Evolutionary conservation across 2,329 filamentous ascomycete genomes (phyloP), one percentile per base, ranked within the genome.

Genomic region (Xylaria hypoxylon): DNA sequence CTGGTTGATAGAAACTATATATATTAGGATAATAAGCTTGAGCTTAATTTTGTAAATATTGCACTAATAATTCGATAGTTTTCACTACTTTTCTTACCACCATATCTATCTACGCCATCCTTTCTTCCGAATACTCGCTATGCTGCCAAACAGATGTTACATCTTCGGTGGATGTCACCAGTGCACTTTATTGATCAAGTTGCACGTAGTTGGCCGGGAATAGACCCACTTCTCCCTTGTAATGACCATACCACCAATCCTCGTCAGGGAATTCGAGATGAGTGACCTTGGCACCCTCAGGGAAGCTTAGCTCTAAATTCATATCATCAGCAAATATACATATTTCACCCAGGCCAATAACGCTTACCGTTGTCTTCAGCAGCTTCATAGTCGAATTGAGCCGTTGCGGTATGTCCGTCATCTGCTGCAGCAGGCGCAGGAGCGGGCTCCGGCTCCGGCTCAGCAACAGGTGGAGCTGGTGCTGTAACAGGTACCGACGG

Each of bases 191-290:
- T 65, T 68, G 58, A 42, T 68, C 66, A 31, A 65, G 66, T 59
- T 89, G 81, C 69, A 91, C 89, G 73, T 91, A 91, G 78, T 91
- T 91, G 76, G 89, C 86, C 13, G 89, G 89, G 87, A 99, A 99
- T 51, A 99, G 85, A 68, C 96, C 96, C 33, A 87, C 87, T 64
- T 90, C 87, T 57, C 94, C 94, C 28, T 89, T 85, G 79, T 91
- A 96, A 75, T 92, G 89, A 65, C 96, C 96, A 74, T 95, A 92
- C 96, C 96, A 99, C 96, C 96, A 99, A 77, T 99, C 96, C 71
- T 98, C 95, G 75, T 98, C 96, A 2, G 96, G 96, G 80, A 98
- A 98, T 83, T 97, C 93, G 70, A 99, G 83, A 76, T 91, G 87
- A 31, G 87, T 91, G 73, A 99, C 91, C 69, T 84, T 93, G 44